phyloP scores from a whole-genome alignment of 2,329 filamentous ascomycete species.

The Sarocladiaceae sp. region DNA sequence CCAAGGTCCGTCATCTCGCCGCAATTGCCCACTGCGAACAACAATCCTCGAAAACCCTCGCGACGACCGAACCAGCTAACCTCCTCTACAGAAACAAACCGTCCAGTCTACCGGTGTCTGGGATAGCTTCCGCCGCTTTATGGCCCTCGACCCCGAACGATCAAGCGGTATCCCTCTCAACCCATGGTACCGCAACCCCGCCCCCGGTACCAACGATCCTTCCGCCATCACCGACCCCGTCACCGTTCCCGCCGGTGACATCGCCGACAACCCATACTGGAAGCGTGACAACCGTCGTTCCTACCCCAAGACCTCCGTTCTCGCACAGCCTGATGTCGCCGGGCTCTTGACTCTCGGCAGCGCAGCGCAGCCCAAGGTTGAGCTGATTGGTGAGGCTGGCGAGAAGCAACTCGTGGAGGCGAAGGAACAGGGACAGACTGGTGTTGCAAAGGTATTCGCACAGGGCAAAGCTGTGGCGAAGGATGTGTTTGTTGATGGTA shows the following conservation, averaged over 20 bases:
- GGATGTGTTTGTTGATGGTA: constrained; percentile 68
- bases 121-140: constrained; percentile 72
- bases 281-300: constrained; percentile 82
- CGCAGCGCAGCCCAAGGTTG: constrained; percentile 73
- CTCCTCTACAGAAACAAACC: constrained; percentile 77
- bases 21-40: constrained; percentile 12
- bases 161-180: constrained; percentile 92
- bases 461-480: constrained; percentile 48
- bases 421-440: constrained; percentile 68
- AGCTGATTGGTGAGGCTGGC: constrained; percentile 64
- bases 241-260: constrained; percentile 54
- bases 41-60: neutral
- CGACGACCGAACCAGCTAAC: neutral
- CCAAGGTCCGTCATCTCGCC: constrained; percentile 42
- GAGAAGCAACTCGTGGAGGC: constrained; percentile 67
- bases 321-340: constrained; percentile 82
- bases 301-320: constrained; percentile 76
- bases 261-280: constrained; percentile 56
- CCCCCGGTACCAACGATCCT: constrained; percentile 43
- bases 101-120: constrained; percentile 86
- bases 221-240: constrained; percentile 35
- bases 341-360: constrained; percentile 82
- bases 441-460: constrained; percentile 71
- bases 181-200: constrained; percentile 83
- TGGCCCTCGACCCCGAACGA: constrained; percentile 81